Evolutionary conservation across 192 early-diverging fungal genomes (phyloP), one percentile per base, ranked within the genome.

Genomic region (Phlyctochytrium planicorne): DNA sequence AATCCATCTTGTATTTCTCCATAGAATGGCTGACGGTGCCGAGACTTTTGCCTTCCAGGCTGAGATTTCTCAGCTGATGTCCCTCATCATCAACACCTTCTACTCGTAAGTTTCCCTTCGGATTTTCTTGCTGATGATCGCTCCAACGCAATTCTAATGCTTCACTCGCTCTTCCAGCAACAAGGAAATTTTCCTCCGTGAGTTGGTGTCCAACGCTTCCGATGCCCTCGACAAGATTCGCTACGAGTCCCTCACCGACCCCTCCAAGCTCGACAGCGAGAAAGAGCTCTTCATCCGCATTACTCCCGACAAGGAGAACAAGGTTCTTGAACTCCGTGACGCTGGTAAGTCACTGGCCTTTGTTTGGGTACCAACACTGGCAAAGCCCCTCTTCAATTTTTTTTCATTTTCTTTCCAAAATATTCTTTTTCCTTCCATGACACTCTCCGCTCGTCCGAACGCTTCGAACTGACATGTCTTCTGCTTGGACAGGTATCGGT

Each of bases 1-100:
- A n/a, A n/a, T n/a, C n/a, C n/a, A n/a, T n/a, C n/a, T n/a, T n/a
- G n/a, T n/a, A n/a, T n/a, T n/a, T n/a, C n/a, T n/a, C n/a, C n/a
- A n/a, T n/a, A n/a, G n/a, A 32, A 68, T 68, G 64, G 25, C 69
- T 36, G 72, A 65, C 35, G 10, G 25, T 29, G 47, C 36, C 20
- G 82, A 84, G 65, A 84, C 82, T 1, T 95, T 94, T 80, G 86
- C 89, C 74, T 96, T 98, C 86, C 91, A 97, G 88, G 96, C 96
- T 91, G 97, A 99, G 89, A 96, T 99, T 76, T 91, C 91, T 89
- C 82, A 84, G 73, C 83, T 99, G 84, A 99, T 99, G 97, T 92
- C 90, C 73, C 90, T 99, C 77, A 98, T 99, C 89, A 98, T 99
- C 90, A 99, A 99, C 90, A 97, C 97, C 73, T 95, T 99, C 82